Evolutionary conservation across 1,284 basidiomycete genomes (phyloP).

Genomic region (Sporisorium graminicola): DNA sequence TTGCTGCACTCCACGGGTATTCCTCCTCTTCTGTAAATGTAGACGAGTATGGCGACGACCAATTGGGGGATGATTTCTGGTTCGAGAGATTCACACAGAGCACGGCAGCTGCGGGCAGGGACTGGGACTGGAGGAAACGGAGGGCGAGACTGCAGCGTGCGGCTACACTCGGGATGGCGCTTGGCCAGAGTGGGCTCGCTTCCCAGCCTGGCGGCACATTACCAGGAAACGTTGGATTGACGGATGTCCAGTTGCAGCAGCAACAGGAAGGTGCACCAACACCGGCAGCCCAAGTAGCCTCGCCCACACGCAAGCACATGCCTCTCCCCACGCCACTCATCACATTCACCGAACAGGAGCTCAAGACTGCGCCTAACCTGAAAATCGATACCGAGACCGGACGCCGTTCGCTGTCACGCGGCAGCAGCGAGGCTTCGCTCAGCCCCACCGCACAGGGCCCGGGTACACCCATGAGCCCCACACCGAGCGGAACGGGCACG

Average conservation of each 20-base stretch:
- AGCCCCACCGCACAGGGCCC: neutral
- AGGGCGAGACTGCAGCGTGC: constrained; percentile 42
- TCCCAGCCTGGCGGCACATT: neutral
- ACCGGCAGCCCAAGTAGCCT: constrained; percentile 13
- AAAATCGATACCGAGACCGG: constrained; percentile 32
- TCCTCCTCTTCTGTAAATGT: too few relatives aligned
- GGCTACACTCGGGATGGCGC: constrained; percentile 35
- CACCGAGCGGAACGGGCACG: constrained; percentile 24
- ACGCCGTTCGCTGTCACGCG: neutral
- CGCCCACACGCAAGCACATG: constrained; percentile 16
- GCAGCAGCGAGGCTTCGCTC: constrained; percentile 2
- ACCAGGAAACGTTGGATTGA: constrained; percentile 30
- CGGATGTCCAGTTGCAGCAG: constrained; percentile 35
- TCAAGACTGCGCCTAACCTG: constrained; percentile 12
- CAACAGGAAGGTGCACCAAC: neutral
- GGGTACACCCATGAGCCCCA: constrained; percentile 23
- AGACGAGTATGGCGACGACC: constrained; percentile 1
- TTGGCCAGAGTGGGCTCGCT: constrained; percentile 24
- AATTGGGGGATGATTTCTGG: constrained; percentile 58
- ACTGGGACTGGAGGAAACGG: constrained; percentile 66
- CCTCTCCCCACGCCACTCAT: constrained; percentile 34
- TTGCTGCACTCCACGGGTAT: constrained; percentile 12
- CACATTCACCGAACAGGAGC: constrained; percentile 37
- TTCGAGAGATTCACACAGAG: constrained; percentile 65
- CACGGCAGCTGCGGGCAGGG: constrained; percentile 64